Base-by-base conservation (phyloP, 2,329 filamentous ascomycete genomes). In the Elsinoe fawcettii region DNA sequence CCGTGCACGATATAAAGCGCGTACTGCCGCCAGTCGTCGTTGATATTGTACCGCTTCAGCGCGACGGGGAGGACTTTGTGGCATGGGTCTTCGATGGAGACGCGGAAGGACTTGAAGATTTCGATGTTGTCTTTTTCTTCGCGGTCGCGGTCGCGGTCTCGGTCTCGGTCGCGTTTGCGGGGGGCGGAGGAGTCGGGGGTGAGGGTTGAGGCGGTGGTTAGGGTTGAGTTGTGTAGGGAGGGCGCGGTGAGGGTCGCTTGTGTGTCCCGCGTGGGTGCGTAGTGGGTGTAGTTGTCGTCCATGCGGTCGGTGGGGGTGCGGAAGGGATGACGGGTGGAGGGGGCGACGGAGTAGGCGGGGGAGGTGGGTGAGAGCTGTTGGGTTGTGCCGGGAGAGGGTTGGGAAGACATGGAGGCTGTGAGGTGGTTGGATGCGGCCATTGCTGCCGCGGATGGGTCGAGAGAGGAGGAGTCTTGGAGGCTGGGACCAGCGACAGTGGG, bases 71-170 rank as follows among this genome's bases (percentile, higher is more conserved):
- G 79, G 25, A 99, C 93, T 70, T 96, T 96, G 76, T 96, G 88
- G 74, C 93, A 99, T 2, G 93, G 93, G 67, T 99, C 93, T 64
- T 99, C 93, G 81, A 97, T 95, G 69, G 88, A 93, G 61, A 99
- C 93, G 37, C 92, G 86, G 80, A 99, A 99, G 1, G 89, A 95
- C 71, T 99, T 99, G 83, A 97, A 97, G 59, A 99, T 96, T 72
- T 99, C 93, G 59, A 96, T 91, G 64, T 77, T 74, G 9, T 75
- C 74, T 60, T 77, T 77, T 56, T 69, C 67, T 27, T 58, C 56
- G 5, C 60, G 58, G 20, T 47, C 37, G 2, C 36, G 25, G 8
- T 47, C 39, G 32, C 41, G 23, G 23, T 51, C 57, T 11, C 58
- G 47, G 32, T 58, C 56, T 2, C 58, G 56, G 14, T 12, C 20